Percentiles rank a stretch among this genome's conserved stretches.
These are phyloP conservation scores for Aspergillus terreus DNA, from an alignment of 2,329 filamentous ascomycete species.

Conservation along the genomic window DNA sequence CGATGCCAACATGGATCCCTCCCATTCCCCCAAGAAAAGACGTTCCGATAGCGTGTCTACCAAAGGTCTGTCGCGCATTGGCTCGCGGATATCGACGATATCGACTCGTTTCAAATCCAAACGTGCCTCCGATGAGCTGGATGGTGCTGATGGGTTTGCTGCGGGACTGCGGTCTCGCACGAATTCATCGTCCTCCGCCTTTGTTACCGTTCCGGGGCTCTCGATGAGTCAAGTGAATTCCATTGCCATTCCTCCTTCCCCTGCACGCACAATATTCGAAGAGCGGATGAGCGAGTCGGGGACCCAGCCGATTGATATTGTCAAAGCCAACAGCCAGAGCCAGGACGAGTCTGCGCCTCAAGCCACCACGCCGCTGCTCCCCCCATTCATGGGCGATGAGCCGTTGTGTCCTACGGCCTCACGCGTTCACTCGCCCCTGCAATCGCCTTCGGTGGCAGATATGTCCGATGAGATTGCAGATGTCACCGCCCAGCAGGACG, in stretches of 20 bases:
- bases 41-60: conserved; percentile 46
- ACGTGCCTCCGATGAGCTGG: conserved; percentile 32
- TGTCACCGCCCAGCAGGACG: conserved; percentile 43
- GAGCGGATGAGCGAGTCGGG: conserved; percentile 49
- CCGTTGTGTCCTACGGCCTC: conserved; percentile 48
- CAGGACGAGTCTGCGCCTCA: conserved; percentile 57
- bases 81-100: conserved; percentile 67
- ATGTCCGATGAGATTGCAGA: conserved; percentile 41
- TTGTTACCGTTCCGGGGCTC: conserved; percentile 33
- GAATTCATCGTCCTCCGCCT: conserved; percentile 40
- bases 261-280: conserved; percentile 61
- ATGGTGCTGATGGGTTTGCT: conserved; percentile 25
- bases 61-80: conserved; percentile 61
- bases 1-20: conserved; percentile 62
- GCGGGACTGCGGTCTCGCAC: conserved; percentile 38
- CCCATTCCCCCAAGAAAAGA: conserved; percentile 53
- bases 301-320: conserved; percentile 50
- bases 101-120: conserved; percentile 48
- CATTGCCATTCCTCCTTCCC: conserved; percentile 55
- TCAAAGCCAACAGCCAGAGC: conserved; percentile 49
- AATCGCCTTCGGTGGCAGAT: conserved; percentile 77
- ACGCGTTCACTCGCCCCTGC: conserved; percentile 72
- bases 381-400: conserved; percentile 68
- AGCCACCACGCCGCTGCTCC: conserved; percentile 78
- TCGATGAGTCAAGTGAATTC: conserved; percentile 46